Evolutionary conservation across 306 rosid genomes (phyloP), one percentile per base, ranked within the genome.

Genomic region (Abrus pulchellus): DNA sequence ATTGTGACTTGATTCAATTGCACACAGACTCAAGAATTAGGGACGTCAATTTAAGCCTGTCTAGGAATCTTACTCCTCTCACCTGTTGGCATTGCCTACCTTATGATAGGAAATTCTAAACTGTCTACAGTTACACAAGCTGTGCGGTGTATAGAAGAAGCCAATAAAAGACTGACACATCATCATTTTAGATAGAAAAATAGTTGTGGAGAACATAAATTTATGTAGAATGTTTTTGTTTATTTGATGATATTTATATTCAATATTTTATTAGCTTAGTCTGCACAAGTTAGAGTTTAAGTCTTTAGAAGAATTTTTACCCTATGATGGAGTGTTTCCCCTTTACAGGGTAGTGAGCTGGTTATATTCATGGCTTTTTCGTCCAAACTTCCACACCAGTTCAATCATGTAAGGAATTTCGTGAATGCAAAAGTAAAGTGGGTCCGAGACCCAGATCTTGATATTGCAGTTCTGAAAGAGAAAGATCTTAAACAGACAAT

Each of bases 371-470:
- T 90, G 97, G 74, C 89, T 65, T 47, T 80, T 40, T 68, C 82
- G 59, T 47, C 82, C 70, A 87, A 84, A 82, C 83, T 82, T 38
- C 87, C 83, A 27, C 78, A 74, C 82, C 91, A 82, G 59, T 81
- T 89, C 54, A 81, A 49, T 80, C 77, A 78, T 64, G 33, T 75
- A 41, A 90, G 93, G 43, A 83, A 85, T 57, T 90, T 94, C 67
- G 86, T 92, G 34, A 83, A 90, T 60, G 94, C 89, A n/a, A 92
- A 55, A 82, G 90, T 92, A 60, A 92, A 94, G 82, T 94, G 96
- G 96, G 96, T 89, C 14, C 84, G 91, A 89, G 98, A 94, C 70
- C 90, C 93, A 1, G 83, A 89, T 85, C 91, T 94, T 3, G 97
- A 92, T 76, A 85, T 61, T 38, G 92, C 75, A 7, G 97, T 94